A percentile compares a stretch with the other conserved stretches of the same genome.
Conservation (phyloP, 345 rosid genomes). For the Eutrema yunnanense region DNA sequence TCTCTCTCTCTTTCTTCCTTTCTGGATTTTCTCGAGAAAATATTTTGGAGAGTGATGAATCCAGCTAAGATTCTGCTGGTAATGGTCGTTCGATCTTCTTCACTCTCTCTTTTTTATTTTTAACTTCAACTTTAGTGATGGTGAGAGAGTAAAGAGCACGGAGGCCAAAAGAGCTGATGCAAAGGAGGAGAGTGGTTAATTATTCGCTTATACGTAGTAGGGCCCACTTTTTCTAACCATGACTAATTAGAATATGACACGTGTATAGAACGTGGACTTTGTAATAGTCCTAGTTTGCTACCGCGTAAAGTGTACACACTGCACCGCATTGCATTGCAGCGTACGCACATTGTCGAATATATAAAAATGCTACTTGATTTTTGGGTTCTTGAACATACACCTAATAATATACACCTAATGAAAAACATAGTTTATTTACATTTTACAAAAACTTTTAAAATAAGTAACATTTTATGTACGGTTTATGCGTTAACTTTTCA, state of each 20-base stretch:
- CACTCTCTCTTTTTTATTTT: background rate
- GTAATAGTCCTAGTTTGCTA: slow-evolving; percentile 14
- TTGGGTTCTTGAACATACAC: too few species aligned
- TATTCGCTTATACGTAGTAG: slow-evolving; percentile 18
- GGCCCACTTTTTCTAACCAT: background rate
- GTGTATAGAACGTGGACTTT: slow-evolving; percentile 20
- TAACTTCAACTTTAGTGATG: background rate
- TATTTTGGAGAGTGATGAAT: slow-evolving; percentile 20
- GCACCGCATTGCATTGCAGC: background rate
- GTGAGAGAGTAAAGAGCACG: slow-evolving; percentile 12
- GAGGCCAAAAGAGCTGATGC: slow-evolving; percentile 15
- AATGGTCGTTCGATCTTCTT: slow-evolving; percentile 20
- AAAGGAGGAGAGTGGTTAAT: slow-evolving; percentile 10
- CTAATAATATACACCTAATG: too few species aligned
- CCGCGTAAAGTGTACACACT: slow-evolving; percentile 9
- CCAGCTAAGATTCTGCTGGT: slow-evolving; percentile 85
- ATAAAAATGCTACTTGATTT: slow-evolving; percentile 5
- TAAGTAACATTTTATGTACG: too few species aligned
- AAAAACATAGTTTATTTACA: too few species aligned
- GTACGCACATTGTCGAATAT: background rate
- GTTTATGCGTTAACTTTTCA: too few species aligned
- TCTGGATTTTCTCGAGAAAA: slow-evolving; percentile 6
- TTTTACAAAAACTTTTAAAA: too few species aligned
- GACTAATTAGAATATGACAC: slow-evolving; percentile 3
- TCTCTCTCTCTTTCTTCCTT: background rate